These are phyloP conservation scores for Colletotrichum magnum DNA, from an alignment of 2,329 filamentous ascomycete species.

Conservation along the genomic window DNA sequence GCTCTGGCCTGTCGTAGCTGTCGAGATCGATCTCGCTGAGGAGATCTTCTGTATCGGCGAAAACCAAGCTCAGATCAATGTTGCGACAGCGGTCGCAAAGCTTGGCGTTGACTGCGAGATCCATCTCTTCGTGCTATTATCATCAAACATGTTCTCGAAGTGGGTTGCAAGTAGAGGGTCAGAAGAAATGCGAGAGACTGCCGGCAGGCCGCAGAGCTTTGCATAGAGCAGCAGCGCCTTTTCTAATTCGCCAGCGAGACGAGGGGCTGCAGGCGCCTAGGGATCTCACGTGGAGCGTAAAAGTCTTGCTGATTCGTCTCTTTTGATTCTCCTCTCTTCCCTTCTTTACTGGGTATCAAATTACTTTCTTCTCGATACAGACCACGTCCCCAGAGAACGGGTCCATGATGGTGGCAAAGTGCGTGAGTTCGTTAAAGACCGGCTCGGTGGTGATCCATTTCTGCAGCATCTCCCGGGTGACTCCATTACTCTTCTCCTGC, in stretches of 20 bases:
- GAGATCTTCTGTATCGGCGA: not conserved
- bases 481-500: not conserved
- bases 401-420: constrained; percentile 72
- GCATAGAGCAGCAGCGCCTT: too few species aligned
- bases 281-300: not conserved
- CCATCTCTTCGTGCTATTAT: not conserved
- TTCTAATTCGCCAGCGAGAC: too few species aligned
- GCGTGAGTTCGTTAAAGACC: constrained; percentile 70
- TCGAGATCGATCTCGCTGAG: not conserved
- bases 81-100: not conserved
- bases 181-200: too few species aligned
- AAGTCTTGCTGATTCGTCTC: not conserved
- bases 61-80: not conserved
- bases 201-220: too few species aligned
- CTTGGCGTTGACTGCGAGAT: not conserved
- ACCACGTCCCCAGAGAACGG: constrained; percentile 47
- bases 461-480: constrained; percentile 52
- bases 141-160: not conserved
- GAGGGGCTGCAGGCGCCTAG: too few species aligned
- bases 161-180: not conserved
- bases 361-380: not conserved
- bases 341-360: not conserved
- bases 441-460: constrained; percentile 66
- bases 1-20: not conserved
- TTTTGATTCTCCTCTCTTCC: not conserved